Conservation (phyloP, 1,284 basidiomycete species). For the Trichosporon ovoides region DNA sequence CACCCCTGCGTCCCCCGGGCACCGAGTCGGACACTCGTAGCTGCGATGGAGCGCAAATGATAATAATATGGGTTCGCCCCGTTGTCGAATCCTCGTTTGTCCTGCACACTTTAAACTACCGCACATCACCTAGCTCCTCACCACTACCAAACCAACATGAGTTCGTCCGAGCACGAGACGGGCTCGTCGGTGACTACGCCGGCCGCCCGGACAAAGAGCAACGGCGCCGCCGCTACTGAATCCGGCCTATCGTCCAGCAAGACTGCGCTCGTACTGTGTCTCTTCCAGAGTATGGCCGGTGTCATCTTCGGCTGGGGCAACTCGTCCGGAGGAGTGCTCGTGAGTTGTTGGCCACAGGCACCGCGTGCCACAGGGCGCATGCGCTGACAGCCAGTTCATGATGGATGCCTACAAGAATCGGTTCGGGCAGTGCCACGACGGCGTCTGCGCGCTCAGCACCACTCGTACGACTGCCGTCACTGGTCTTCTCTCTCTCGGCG, state of each 20-base stretch:
- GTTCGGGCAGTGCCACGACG: constrained; percentile 31
- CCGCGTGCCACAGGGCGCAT: not conserved
- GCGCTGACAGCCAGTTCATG: constrained; percentile 24
- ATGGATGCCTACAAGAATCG: constrained; percentile 26
- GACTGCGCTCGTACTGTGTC: constrained; percentile 29
- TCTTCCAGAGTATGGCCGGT: constrained; percentile 41
- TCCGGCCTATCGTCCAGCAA: constrained; percentile 2
- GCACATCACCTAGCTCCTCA: not conserved
- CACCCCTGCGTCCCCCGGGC: too few relatives aligned
- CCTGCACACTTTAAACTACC: not conserved
- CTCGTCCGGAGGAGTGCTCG: constrained; percentile 36
- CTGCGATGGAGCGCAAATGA: too few relatives aligned
- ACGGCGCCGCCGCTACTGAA: not conserved
- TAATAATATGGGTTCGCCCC: too few relatives aligned
- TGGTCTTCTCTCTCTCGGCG: constrained; percentile 45
- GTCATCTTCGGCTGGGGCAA: constrained; percentile 42
- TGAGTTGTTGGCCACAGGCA: constrained; percentile 13
- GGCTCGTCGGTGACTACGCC: not conserved
- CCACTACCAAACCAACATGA: not conserved
- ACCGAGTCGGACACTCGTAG: too few relatives aligned
- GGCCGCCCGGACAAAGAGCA: not conserved
- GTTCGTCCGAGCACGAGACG: not conserved
- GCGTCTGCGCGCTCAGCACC: constrained; percentile 26
- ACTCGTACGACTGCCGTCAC: constrained; percentile 43
- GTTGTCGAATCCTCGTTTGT: too few relatives aligned